phyloP scores from a whole-genome alignment of 805 yeast genomes.

The Yarrowia phangngaensis region DNA sequence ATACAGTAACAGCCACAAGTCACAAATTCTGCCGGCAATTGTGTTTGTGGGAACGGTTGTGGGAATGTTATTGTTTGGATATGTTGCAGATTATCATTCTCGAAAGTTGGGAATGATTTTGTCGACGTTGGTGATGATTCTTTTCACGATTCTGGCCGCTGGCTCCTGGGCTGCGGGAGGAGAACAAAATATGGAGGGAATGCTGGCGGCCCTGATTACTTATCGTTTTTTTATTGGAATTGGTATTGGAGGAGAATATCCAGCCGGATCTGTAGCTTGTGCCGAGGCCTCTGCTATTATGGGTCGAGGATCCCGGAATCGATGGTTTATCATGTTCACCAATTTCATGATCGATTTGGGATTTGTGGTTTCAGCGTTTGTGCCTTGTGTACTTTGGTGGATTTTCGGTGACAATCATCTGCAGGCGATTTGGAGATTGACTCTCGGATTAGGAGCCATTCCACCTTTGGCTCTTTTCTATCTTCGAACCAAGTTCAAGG shows the following conservation, averaged over 20 bases:
- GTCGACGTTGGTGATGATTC: slow-evolving; percentile 68
- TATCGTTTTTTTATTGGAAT: slow-evolving; percentile 85
- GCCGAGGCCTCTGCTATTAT: slow-evolving; percentile 82
- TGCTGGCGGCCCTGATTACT: slow-evolving; percentile 80
- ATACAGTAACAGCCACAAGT: slow-evolving; percentile 62
- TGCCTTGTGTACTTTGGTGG: slow-evolving; percentile 81
- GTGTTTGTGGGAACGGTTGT: slow-evolving; percentile 90
- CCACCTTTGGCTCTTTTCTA: slow-evolving; percentile 77
- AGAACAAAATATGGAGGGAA: slow-evolving; percentile 54
- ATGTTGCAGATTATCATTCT: slow-evolving; percentile 70
- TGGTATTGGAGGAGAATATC: slow-evolving; percentile 93
- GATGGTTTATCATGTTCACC: slow-evolving; percentile 87
- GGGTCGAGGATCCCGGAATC: slow-evolving; percentile 76
- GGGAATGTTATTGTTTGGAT: slow-evolving; percentile 83
- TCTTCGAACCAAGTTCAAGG: slow-evolving; percentile 70
- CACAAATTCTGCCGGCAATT: slow-evolving; percentile 76
- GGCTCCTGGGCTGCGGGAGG: slow-evolving; percentile 84
- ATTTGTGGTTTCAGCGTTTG: slow-evolving; percentile 77
- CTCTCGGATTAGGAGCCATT: slow-evolving; percentile 85
- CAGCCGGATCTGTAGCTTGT: slow-evolving; percentile 91
- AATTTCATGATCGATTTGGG: slow-evolving; percentile 84
- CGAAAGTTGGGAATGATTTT: slow-evolving; percentile 80
- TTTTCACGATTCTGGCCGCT: slow-evolving; percentile 74
- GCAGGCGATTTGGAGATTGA: slow-evolving; percentile 85
- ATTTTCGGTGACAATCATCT: slow-evolving; percentile 69